Conservation (phyloP, 192 early-diverging fungal species). For the Coemansia sp. region DNA sequence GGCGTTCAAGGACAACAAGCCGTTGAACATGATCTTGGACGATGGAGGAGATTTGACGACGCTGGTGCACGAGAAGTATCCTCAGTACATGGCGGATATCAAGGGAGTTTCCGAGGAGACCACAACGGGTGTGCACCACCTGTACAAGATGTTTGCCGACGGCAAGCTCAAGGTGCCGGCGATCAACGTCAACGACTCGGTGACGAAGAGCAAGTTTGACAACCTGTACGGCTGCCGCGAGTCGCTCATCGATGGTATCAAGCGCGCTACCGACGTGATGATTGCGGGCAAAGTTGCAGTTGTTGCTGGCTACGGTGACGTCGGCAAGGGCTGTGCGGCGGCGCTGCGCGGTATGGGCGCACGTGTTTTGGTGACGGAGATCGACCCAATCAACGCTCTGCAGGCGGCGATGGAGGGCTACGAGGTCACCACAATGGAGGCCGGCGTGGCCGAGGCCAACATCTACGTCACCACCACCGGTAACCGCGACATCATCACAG, state of each 20-base stretch:
- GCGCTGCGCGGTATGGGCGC: constrained; percentile 98
- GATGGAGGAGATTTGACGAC: constrained; percentile 98
- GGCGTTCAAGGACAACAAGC: constrained; percentile 89
- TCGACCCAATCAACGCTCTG: constrained; percentile 99
- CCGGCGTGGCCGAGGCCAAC: constrained; percentile 85
- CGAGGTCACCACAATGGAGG: constrained; percentile 99
- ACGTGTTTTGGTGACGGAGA: constrained; percentile 96
- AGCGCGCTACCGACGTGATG: constrained; percentile 99
- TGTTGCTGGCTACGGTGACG: constrained; percentile 99
- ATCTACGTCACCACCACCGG: constrained; percentile 99
- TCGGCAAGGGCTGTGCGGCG: constrained; percentile 98
- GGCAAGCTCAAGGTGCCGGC: constrained; percentile 96
- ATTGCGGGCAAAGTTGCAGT: constrained; percentile 99
- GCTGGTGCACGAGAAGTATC: constrained; percentile 95
- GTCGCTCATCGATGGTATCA: constrained; percentile 98
- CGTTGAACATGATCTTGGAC: constrained; percentile 99
- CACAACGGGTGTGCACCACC: constrained; percentile 99
- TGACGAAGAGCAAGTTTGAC: constrained; percentile 99
- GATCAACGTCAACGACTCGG: constrained; percentile 99
- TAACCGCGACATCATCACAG: constrained; percentile 97
- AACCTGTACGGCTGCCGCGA: constrained; percentile 99
- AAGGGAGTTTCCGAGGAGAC: constrained; percentile 98
- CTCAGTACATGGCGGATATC: constrained; percentile 82
- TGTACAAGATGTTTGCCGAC: constrained; percentile 98
- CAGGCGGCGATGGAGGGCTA: constrained; percentile 99